Percentiles rank a stretch among this genome's conserved stretches.
These are phyloP conservation scores for Elaeagnus macrophylla DNA, from an alignment of 306 rosid species.

Conservation along the genomic window DNA sequence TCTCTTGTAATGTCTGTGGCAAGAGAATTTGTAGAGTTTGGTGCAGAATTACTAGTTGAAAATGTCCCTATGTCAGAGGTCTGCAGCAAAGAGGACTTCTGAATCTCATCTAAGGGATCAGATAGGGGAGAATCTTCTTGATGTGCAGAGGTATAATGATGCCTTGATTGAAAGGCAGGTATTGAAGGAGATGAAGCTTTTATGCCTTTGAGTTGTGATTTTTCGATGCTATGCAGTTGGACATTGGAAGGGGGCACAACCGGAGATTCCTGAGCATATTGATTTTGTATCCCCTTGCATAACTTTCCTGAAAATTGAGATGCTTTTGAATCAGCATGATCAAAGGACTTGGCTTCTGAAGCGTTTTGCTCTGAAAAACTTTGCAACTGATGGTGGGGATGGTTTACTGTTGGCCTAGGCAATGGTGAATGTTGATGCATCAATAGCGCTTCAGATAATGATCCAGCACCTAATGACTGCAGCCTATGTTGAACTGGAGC, in stretches of 20 bases:
- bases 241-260: slow-evolving; percentile 23
- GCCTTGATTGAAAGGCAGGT: slow-evolving; percentile 35
- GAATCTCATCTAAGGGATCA: slow-evolving; percentile 33
- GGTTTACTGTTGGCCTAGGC: slow-evolving; percentile 22
- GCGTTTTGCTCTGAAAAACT: slow-evolving; percentile 34
- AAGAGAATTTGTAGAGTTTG: slow-evolving; percentile 22
- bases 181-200: slow-evolving; percentile 30
- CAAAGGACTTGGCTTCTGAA: slow-evolving; percentile 16
- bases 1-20: slow-evolving; percentile 39
- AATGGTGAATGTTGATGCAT: slow-evolving; percentile 39
- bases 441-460: slow-evolving; percentile 46
- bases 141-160: slow-evolving; percentile 22
- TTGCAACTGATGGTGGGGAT: slow-evolving; percentile 31
- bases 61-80: slow-evolving; percentile 19
- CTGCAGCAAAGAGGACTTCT: slow-evolving; percentile 24
- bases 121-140: slow-evolving; percentile 28
- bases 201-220: slow-evolving; percentile 38
- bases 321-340: slow-evolving; percentile 28
- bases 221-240: slow-evolving; percentile 29
- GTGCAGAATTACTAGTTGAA: slow-evolving; percentile 17
- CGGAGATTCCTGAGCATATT: slow-evolving; percentile 33
- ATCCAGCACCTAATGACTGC: slow-evolving; percentile 31
- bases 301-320: slow-evolving; percentile 29
- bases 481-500: slow-evolving; percentile 34
- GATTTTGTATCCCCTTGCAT: slow-evolving; percentile 23